phyloP scores from a whole-genome alignment of 23 red algal genomes.

The Chondrus crispus region DNA sequence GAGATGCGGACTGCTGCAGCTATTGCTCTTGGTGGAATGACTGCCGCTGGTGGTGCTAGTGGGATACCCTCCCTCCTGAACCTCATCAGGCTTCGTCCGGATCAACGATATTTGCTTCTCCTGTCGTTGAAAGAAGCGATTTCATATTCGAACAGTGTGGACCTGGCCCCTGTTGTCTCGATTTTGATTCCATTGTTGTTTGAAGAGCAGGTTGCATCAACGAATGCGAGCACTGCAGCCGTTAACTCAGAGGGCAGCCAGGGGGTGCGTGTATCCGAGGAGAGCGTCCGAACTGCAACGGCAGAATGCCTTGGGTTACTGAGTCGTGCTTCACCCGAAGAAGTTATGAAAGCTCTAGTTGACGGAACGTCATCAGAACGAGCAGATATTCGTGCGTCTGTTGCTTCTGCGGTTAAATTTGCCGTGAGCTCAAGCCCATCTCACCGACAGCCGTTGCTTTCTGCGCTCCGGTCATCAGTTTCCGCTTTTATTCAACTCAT shows the following conservation, averaged over 20 bases:
- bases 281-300: slow-evolving; percentile 76
- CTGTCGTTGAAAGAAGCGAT: slow-evolving; percentile 87
- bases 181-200: slow-evolving; percentile 34
- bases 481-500: slow-evolving; percentile 34
- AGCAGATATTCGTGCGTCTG: slow-evolving; percentile 29
- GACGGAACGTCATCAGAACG: neutral
- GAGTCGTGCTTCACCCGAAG: slow-evolving; percentile 37
- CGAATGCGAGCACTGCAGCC: neutral
- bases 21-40: slow-evolving; percentile 63
- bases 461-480: slow-evolving; percentile 18
- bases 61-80: slow-evolving; percentile 58
- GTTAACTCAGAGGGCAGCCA: neutral
- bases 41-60: slow-evolving; percentile 42
- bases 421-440: slow-evolving; percentile 34
- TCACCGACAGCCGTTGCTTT: neutral
- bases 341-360: slow-evolving; percentile 12
- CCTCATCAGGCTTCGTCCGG: slow-evolving; percentile 35
- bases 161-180: slow-evolving; percentile 20
- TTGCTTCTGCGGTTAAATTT: slow-evolving; percentile 62
- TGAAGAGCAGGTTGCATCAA: neutral
- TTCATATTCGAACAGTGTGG: slow-evolving; percentile 25
- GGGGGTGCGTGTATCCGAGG: neutral
- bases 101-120: slow-evolving; percentile 71
- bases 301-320: slow-evolving; percentile 89
- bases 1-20: slow-evolving; percentile 73